phyloP scores from a whole-genome alignment of 176 grass and related monocot species.

The Lolium perenne region DNA sequence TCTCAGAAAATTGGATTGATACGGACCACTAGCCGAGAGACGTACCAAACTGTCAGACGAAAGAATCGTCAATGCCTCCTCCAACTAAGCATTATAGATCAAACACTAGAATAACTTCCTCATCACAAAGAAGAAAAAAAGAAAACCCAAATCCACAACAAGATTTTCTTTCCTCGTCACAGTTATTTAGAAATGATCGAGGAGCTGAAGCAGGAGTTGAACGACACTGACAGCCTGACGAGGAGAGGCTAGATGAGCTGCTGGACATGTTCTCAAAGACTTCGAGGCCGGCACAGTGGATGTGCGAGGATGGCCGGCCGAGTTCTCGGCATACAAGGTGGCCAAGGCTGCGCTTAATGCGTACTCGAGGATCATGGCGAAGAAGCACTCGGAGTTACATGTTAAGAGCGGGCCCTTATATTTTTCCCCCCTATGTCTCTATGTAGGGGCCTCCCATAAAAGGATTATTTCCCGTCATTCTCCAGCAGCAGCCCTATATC shows the following conservation, averaged over 20 bases:
- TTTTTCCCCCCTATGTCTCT: no score
- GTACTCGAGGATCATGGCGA: conserved; percentile 64
- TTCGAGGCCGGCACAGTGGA: conserved; percentile 38
- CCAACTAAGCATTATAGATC: conserved; percentile 1
- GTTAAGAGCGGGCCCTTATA: no score
- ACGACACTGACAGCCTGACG: conserved; percentile 41
- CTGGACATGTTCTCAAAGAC: conserved; percentile 49
- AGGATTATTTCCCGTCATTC: accelerated
- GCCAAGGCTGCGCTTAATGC: conserved; percentile 56
- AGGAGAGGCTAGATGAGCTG: conserved; percentile 49
- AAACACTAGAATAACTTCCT: not conserved
- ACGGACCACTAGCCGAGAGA: conserved; percentile 4
- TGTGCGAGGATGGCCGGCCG: conserved; percentile 47
- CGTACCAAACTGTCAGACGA: conserved; percentile 39
- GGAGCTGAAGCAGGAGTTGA: conserved; percentile 52
- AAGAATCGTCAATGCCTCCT: conserved; percentile 66
- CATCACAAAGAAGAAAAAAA: no score
- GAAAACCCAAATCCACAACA: no score
- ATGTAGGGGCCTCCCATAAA: no score
- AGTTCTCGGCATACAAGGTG: conserved; percentile 52
- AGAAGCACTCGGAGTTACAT: conserved; percentile 39
- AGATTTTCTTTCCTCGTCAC: no score
- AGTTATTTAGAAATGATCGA: not conserved
- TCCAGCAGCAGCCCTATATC: no score
- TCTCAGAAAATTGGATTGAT: not conserved